Conservation (phyloP, 2,329 filamentous ascomycete species). For the Stagonosporopsis vannaccii region DNA sequence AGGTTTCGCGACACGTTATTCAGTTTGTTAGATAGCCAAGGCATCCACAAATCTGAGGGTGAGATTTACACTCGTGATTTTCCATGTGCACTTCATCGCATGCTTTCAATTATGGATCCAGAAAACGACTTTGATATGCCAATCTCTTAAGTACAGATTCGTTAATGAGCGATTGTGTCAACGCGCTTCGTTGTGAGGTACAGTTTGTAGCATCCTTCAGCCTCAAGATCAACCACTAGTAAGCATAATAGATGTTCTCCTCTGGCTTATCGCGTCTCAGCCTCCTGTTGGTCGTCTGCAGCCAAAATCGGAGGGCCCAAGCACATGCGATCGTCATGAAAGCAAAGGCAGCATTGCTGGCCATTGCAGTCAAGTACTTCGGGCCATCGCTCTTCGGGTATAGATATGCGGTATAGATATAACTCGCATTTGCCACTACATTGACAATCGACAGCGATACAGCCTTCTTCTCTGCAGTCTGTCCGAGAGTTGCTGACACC, state of each 20-base stretch:
- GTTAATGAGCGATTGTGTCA: no score
- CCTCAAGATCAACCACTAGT: slow-evolving; percentile 1
- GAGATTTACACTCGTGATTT: no score
- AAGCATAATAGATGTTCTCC: slow-evolving; percentile 26
- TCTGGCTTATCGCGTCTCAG: slow-evolving; percentile 20
- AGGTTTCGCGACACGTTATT: no score
- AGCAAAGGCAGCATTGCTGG: slow-evolving; percentile 30
- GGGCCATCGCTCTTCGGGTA: slow-evolving; percentile 39
- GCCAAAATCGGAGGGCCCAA: slow-evolving; percentile 28
- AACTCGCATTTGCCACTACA: slow-evolving; percentile 48
- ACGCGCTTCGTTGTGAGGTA: no score
- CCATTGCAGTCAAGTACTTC: slow-evolving; percentile 32
- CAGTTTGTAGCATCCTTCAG: neutral
- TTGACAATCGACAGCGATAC: slow-evolving; percentile 54
- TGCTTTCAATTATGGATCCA: no score
- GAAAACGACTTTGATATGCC: no score
- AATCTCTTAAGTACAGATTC: no score
- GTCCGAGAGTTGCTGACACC: slow-evolving; percentile 52
- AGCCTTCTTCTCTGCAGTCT: slow-evolving; percentile 55
- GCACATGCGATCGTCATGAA: slow-evolving; percentile 22
- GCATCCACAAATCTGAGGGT: no score
- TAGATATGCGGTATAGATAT: slow-evolving; percentile 53
- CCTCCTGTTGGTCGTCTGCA: slow-evolving; percentile 21
- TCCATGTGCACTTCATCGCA: no score
- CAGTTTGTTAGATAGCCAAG: no score